A percentile compares a stretch with the other conserved stretches of the same genome.
phyloP scores from a whole-genome alignment of 2,329 filamentous ascomycete genomes.

The Trichoderma sp. region DNA sequence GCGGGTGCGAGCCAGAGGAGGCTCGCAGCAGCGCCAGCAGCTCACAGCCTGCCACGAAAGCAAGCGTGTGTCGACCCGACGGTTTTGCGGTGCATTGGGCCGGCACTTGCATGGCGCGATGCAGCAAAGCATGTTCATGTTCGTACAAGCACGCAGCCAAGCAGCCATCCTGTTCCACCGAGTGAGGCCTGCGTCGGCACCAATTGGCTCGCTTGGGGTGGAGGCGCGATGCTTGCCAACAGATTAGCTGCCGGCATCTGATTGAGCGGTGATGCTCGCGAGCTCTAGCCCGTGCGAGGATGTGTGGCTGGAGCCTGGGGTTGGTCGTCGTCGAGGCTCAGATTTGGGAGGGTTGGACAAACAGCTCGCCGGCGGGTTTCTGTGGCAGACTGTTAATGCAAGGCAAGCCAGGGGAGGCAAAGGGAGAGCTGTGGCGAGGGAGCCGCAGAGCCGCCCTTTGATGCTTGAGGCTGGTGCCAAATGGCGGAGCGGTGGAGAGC shows the following conservation, averaged over 20 bases:
- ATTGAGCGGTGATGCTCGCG: conserved; percentile 20
- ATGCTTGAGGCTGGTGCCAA: conserved; percentile 7
- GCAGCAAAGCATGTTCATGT: conserved; percentile 27
- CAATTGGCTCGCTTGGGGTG: conserved; percentile 26
- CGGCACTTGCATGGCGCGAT: conserved; percentile 29
- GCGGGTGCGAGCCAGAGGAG: conserved; percentile 9
- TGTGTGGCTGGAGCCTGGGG: conserved; percentile 13
- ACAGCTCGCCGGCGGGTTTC: background rate
- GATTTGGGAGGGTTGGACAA: background rate
- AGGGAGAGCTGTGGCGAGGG: background rate
- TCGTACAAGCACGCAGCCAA: conserved; percentile 10
- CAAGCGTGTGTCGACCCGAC: conserved; percentile 37
- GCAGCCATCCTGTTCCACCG: conserved; percentile 1
- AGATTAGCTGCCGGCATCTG: conserved; percentile 12
- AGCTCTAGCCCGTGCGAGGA: background rate
- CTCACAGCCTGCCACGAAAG: conserved; percentile 44
- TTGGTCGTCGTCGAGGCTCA: background rate
- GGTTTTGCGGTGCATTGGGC: conserved; percentile 28
- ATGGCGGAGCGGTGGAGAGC: conserved; percentile 11
- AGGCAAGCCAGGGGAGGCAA: background rate
- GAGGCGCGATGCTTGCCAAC: conserved; percentile 23
- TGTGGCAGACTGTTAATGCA: background rate
- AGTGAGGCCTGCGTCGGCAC: background rate
- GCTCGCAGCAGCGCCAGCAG: conserved; percentile 30
- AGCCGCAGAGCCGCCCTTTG: conserved; percentile 25